These are phyloP conservation scores for Amylocystis lapponica DNA, from an alignment of 768 basidiomycete genomes.

Conservation along the genomic window DNA sequence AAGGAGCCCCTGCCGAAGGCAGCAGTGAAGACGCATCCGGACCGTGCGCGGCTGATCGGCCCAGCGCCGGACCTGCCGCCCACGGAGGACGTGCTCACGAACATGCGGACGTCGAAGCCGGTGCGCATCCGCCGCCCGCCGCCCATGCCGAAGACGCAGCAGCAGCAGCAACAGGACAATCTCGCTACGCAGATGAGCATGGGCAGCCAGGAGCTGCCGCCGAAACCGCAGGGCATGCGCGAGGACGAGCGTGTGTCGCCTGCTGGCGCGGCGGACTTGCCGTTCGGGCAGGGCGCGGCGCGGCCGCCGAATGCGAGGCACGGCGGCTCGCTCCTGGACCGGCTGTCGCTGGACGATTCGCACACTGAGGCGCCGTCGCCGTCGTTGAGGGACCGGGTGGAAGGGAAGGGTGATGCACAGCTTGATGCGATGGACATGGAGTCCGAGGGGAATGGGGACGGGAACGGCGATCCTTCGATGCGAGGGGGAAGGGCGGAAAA, in stretches of 20 bases:
- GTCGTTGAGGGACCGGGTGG: conserved; percentile 34
- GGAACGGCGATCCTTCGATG: not conserved
- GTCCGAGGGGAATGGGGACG: not conserved
- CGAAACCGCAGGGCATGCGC: not conserved
- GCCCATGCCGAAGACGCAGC: not conserved
- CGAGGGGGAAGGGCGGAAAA: not conserved
- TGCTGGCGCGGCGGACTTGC: not conserved
- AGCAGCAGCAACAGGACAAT: no score
- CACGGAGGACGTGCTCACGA: not conserved
- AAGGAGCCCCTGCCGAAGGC: not conserved
- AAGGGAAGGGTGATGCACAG: conserved; percentile 18
- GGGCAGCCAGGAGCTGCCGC: not conserved
- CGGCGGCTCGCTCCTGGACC: conserved; percentile 34
- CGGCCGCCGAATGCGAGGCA: conserved; percentile 11
- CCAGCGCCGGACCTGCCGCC: not conserved
- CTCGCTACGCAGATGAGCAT: not conserved
- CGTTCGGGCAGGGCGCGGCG: no score
- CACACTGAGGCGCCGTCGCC: conserved; percentile 7
- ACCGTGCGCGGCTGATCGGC: conserved; percentile 10
- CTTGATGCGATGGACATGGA: conserved; percentile 14
- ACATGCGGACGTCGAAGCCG: not conserved
- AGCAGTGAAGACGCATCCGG: conserved; percentile 11
- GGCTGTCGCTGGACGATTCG: conserved; percentile 24
- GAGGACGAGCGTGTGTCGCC: conserved; percentile 1
- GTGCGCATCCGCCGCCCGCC: conserved; percentile 6